phyloP scores from a whole-genome alignment of 495 filamentous ascomycete species.

The Glutinoglossum americanum region DNA sequence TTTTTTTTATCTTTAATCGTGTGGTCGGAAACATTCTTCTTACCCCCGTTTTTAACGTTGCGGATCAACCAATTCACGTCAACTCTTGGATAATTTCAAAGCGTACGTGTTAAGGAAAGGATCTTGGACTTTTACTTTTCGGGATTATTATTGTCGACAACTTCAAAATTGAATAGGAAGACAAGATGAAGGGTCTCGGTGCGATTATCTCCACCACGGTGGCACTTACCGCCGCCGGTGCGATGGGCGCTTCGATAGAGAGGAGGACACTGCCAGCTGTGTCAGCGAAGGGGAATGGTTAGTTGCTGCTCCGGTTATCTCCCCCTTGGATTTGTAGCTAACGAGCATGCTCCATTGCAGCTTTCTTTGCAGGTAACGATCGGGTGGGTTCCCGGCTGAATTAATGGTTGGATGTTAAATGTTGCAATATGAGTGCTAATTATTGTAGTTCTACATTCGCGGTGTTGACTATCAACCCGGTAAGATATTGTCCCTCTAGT shows the following conservation, averaged over 20 bases:
- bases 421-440: neutral
- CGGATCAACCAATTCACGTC: neutral
- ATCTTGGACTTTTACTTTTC: neutral
- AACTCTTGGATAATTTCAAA: neutral
- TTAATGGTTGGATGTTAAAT: neutral
- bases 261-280: constrained; percentile 14
- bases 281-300: constrained; percentile 26
- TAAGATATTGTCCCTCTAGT: constrained; percentile 1
- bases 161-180: neutral
- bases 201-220: constrained; percentile 2
- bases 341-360: constrained; percentile 17
- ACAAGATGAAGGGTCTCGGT: constrained; percentile 5
- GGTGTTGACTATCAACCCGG: constrained; percentile 90
- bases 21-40: neutral
- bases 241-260: neutral
- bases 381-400: constrained; percentile 17
- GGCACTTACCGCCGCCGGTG: constrained; percentile 4
- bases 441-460: constrained; percentile 54
- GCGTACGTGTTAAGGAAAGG: neutral
- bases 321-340: neutral
- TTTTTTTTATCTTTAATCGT: neutral
- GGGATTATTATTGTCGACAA: neutral
- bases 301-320: neutral
- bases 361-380: constrained; percentile 65
- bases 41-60: neutral